These are phyloP conservation scores for Heliamphora pulchella DNA, from an alignment of 179 eudicot species.

Conservation along the genomic window DNA sequence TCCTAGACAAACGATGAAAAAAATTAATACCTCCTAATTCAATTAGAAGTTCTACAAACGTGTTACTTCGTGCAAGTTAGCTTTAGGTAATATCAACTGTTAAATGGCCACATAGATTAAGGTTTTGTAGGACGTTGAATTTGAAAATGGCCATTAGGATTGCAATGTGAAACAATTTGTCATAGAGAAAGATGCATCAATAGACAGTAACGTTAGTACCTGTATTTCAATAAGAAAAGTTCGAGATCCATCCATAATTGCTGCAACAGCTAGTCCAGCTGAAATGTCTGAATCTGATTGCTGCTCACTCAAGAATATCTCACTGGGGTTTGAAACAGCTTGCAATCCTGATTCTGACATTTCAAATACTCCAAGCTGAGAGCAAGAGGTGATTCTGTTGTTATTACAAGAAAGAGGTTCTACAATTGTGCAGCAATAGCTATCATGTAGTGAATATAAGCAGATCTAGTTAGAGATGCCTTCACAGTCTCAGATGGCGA, in stretches of 20 bases:
- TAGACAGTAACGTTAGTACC: slow-evolving; percentile 30
- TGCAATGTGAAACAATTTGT: not conserved
- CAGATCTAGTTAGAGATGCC: slow-evolving; percentile 5
- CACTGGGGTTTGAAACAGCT: slow-evolving; percentile 79
- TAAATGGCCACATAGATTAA: not conserved
- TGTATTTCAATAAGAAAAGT: slow-evolving; percentile 88
- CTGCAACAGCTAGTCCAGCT: slow-evolving; percentile 91
- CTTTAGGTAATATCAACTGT: not conserved
- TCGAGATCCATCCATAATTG: slow-evolving; percentile 86
- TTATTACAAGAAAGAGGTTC: not conserved
- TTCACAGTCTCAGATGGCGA: not conserved
- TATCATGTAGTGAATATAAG: not conserved
- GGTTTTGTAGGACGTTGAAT: not conserved
- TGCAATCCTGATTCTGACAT: slow-evolving; percentile 75
- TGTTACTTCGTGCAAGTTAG: not conserved
- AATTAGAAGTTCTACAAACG: not conserved
- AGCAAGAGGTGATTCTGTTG: slow-evolving; percentile 13
- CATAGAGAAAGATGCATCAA: not conserved
- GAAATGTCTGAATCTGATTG: slow-evolving; percentile 71
- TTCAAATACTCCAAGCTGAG: slow-evolving; percentile 87
- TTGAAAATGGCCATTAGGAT: not conserved
- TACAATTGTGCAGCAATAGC: not conserved
- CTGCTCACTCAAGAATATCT: slow-evolving; percentile 72
- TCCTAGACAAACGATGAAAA: not conserved
- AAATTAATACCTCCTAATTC: not conserved